Conservation (phyloP, 306 rosid genomes). For the Lathyrus aphaca region DNA sequence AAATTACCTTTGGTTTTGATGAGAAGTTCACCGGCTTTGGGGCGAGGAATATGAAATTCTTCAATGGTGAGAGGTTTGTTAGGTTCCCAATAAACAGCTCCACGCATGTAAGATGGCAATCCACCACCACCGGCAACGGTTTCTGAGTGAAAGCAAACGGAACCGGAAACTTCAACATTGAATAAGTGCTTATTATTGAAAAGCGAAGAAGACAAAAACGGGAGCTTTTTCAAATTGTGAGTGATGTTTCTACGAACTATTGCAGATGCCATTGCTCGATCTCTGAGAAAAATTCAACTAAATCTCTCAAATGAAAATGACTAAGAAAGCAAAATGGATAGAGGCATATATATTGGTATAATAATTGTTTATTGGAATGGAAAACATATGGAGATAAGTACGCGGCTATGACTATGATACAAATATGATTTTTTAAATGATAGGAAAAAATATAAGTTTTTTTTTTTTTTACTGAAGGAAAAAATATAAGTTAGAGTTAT, state of each 20-base stretch:
- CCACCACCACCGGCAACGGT: conserved; percentile 37
- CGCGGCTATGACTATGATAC: neutral
- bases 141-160: conserved; percentile 38
- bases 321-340: too few relatives aligned
- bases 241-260: conserved; percentile 41
- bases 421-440: too few relatives aligned
- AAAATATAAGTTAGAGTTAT: too few relatives aligned
- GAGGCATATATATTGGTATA: too few relatives aligned
- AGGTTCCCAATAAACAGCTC: conserved; percentile 76
- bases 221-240: conserved; percentile 6
- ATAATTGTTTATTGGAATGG: neutral
- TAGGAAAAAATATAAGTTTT: too few relatives aligned
- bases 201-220: conserved; percentile 2
- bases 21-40: conserved; percentile 88
- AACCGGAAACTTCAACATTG: neutral
- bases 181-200: neutral
- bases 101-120: conserved; percentile 82
- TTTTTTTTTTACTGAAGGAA: too few relatives aligned
- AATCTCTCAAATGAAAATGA: neutral
- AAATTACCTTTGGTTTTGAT: conserved; percentile 69
- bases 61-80: conserved; percentile 85
- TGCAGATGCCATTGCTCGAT: conserved; percentile 40
- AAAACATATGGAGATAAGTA: neutral
- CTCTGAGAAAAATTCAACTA: neutral
- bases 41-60: conserved; percentile 82